Evolutionary conservation across 805 yeast genomes (phyloP).

Genomic region (Ogataea saltuana): DNA sequence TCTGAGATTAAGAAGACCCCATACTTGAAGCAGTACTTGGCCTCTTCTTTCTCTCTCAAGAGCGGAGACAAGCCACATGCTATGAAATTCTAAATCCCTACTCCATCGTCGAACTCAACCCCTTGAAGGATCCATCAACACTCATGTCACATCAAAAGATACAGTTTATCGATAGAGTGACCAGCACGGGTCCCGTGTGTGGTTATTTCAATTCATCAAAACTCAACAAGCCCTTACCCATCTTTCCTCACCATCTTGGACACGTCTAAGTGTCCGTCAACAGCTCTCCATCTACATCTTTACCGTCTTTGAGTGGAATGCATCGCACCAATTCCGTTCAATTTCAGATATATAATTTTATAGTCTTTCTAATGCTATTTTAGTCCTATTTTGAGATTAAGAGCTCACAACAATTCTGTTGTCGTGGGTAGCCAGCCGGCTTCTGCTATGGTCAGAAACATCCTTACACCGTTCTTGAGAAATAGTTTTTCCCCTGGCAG

Average conservation of each 20-base stretch:
- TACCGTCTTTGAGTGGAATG: conserved; percentile 1
- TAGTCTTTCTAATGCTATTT: conserved; percentile 12
- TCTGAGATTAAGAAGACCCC: conserved; percentile 97
- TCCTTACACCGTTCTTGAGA: not conserved
- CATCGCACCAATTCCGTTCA: conserved; percentile 11
- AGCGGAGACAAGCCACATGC: conserved; percentile 98
- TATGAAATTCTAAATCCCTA: conserved; percentile 78
- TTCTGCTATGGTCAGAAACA: not conserved
- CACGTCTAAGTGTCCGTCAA: too few species aligned
- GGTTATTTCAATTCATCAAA: not conserved
- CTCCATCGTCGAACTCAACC: conserved; percentile 17
- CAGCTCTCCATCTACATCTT: not conserved
- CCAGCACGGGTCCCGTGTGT: too few species aligned
- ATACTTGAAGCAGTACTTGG: conserved; percentile 93
- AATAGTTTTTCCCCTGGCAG: not conserved
- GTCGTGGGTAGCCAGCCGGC: not conserved
- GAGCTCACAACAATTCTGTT: too few species aligned
- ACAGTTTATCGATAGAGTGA: not conserved
- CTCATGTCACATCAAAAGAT: conserved; percentile 3
- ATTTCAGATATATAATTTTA: conserved; percentile 10
- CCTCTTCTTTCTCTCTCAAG: conserved; percentile 94
- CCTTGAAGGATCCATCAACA: conserved; percentile 16
- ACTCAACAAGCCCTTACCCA: too few species aligned
- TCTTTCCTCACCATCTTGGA: too few species aligned
- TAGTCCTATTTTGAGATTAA: conserved; percentile 8